Evolutionary conservation across 805 yeast genomes (phyloP).

Genomic region (Lipomyces sp.): DNA sequence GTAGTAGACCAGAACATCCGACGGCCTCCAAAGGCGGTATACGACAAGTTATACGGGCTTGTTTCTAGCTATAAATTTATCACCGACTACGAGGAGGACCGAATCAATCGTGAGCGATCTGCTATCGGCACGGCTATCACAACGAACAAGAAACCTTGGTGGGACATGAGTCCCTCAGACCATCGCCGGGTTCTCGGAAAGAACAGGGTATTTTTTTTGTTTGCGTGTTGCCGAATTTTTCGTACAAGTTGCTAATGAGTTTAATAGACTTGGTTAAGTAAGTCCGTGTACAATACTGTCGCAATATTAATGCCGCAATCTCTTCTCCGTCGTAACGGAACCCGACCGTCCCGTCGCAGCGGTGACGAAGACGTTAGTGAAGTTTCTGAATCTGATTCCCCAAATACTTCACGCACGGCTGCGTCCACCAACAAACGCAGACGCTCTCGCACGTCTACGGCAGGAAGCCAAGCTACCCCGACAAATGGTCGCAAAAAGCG

Average conservation of each 20-base stretch:
- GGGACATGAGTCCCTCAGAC: slow-evolving; percentile 33
- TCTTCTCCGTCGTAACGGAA: slow-evolving; percentile 29
- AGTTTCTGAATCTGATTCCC: slow-evolving; percentile 19
- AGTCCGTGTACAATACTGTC: slow-evolving; percentile 25
- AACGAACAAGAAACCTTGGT: slow-evolving; percentile 31
- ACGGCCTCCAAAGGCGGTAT: slow-evolving; percentile 32
- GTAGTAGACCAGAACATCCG: slow-evolving; percentile 21
- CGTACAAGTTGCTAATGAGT: background rate
- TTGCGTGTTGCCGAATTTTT: background rate
- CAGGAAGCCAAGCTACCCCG: background rate
- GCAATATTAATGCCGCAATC: slow-evolving; percentile 30
- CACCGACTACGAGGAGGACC: slow-evolving; percentile 36
- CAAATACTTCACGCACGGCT: background rate
- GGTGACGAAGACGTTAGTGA: slow-evolving; percentile 21
- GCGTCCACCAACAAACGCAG: background rate
- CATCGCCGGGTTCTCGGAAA: slow-evolving; percentile 34
- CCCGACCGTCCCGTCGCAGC: slow-evolving; percentile 26
- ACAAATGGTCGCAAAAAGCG: background rate
- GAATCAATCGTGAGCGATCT: slow-evolving; percentile 25
- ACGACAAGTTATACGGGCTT: slow-evolving; percentile 32
- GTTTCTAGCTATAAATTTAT: slow-evolving; percentile 33
- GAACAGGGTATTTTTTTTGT: slow-evolving; percentile 19
- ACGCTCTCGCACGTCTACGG: slow-evolving; percentile 5
- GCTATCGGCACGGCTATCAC: slow-evolving; percentile 17
- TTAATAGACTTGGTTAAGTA: slow-evolving; percentile 27